These are phyloP conservation scores for Diutina neorugosa DNA, from an alignment of 1,139 yeast species.

Conservation along the genomic window DNA sequence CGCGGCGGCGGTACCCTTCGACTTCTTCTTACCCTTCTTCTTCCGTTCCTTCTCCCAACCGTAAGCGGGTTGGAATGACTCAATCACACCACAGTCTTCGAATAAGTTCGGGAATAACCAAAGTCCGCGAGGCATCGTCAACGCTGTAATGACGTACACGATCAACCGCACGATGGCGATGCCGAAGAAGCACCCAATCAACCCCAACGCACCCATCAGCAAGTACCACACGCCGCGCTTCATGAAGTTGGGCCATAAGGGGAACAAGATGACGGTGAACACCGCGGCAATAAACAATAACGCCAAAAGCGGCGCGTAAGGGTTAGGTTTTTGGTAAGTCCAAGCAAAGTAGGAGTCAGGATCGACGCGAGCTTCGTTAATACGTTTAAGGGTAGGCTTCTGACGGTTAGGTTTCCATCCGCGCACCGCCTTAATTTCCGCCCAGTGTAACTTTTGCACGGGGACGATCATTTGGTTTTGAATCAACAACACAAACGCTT, in stretches of 20 bases:
- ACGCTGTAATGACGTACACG: slow-evolving; percentile 50
- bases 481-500: slow-evolving; percentile 55
- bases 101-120: slow-evolving; percentile 96
- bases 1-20: slow-evolving; percentile 5
- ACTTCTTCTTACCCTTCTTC: slow-evolving; percentile 11
- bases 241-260: slow-evolving; percentile 91
- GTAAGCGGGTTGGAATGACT: slow-evolving; percentile 80
- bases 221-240: slow-evolving; percentile 86
- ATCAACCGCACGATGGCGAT: slow-evolving; percentile 73
- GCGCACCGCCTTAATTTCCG: slow-evolving; percentile 54
- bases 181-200: slow-evolving; percentile 64
- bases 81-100: slow-evolving; percentile 90
- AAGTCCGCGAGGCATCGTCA: slow-evolving; percentile 55
- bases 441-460: slow-evolving; percentile 55
- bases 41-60: slow-evolving; percentile 45
- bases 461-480: slow-evolving; percentile 69
- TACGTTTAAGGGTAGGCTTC: slow-evolving; percentile 58
- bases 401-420: slow-evolving; percentile 57
- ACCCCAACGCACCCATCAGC: slow-evolving; percentile 64
- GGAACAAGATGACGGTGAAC: slow-evolving; percentile 76
- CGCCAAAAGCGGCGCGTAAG: slow-evolving; percentile 53
- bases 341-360: slow-evolving; percentile 82
- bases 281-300: slow-evolving; percentile 53
- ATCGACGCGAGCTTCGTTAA: slow-evolving; percentile 55
- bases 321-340: slow-evolving; percentile 72